Percentiles rank a stretch among this genome's conserved stretches.
phyloP scores from a whole-genome alignment of 2,329 filamentous ascomycete genomes.

The Corinectria fuckeliana region DNA sequence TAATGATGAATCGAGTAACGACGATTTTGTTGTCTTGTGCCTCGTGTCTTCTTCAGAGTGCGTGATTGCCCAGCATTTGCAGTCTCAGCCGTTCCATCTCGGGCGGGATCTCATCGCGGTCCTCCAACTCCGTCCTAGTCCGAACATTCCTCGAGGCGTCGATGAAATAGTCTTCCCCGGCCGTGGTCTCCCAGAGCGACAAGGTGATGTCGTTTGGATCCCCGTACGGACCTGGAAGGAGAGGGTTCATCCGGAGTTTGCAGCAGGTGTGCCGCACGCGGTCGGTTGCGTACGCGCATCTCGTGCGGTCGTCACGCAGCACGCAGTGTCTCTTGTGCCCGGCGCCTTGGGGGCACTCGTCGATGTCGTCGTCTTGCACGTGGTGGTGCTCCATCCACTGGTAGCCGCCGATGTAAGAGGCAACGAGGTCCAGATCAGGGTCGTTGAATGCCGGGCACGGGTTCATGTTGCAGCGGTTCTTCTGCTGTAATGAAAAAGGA shows the following conservation, averaged over 20 bases:
- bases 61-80: conserved; percentile 1
- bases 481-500: background rate
- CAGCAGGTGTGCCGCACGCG: conserved; percentile 26
- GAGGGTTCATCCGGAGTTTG: conserved; percentile 22
- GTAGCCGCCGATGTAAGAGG: conserved; percentile 21
- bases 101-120: conserved; percentile 18
- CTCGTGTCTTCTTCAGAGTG: too few species aligned
- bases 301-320: conserved; percentile 22
- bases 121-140: conserved; percentile 15
- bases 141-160: conserved; percentile 16
- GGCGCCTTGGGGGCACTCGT: conserved; percentile 25
- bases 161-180: conserved; percentile 15
- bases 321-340: conserved; percentile 25
- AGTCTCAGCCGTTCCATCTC: conserved; percentile 6
- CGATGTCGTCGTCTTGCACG: conserved; percentile 22
- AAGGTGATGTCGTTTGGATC: conserved; percentile 9
- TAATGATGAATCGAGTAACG: conserved; percentile 27
- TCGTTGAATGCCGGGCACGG: conserved; percentile 23
- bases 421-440: conserved; percentile 21
- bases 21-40: background rate
- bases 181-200: conserved; percentile 23
- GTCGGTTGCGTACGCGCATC: conserved; percentile 25
- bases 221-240: conserved; percentile 17
- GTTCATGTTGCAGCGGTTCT: conserved; percentile 21
- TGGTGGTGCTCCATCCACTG: conserved; percentile 27